A percentile compares a stretch with the other conserved stretches of the same genome.
These are phyloP conservation scores for Phytophthora aleatoria DNA, from an alignment of 352 stramenopile species.

Conservation along the genomic window DNA sequence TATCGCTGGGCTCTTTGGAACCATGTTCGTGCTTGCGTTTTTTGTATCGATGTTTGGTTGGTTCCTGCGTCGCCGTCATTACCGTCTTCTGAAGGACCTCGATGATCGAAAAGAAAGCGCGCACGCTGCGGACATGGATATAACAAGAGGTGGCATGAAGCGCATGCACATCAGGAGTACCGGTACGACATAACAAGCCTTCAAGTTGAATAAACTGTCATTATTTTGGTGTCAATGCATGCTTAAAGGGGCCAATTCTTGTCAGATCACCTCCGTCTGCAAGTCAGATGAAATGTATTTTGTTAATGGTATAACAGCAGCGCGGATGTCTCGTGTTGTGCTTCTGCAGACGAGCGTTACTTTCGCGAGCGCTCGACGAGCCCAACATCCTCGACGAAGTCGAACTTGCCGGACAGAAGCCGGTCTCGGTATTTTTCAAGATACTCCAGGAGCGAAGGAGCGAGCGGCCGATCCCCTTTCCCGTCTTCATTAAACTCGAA, in stretches of 20 bases:
- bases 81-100: conserved; percentile 43
- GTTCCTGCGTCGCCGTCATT: conserved; percentile 60
- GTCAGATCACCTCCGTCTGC: not conserved
- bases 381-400: conserved; percentile 85
- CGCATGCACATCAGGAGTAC: conserved; percentile 65
- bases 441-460: conserved; percentile 64
- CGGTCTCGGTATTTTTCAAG: conserved; percentile 83
- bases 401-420: conserved; percentile 80
- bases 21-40: conserved; percentile 55
- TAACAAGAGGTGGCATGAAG: conserved; percentile 49
- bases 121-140: conserved; percentile 13
- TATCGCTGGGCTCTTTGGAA: conserved; percentile 61
- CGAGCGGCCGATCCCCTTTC: conserved; percentile 48
- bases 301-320: no score
- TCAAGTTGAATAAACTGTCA: conserved; percentile 4
- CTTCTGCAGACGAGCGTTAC: conserved; percentile 18
- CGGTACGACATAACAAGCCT: conserved; percentile 38
- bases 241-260: not conserved
- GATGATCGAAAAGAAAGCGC: conserved; percentile 14
- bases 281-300: not conserved
- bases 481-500: conserved; percentile 75
- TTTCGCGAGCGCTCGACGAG: conserved; percentile 79
- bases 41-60: conserved; percentile 68
- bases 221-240: not conserved
- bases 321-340: not conserved